phyloP scores from a whole-genome alignment of 108 stramenopile genomes.

The Skeletonema marinoi region DNA sequence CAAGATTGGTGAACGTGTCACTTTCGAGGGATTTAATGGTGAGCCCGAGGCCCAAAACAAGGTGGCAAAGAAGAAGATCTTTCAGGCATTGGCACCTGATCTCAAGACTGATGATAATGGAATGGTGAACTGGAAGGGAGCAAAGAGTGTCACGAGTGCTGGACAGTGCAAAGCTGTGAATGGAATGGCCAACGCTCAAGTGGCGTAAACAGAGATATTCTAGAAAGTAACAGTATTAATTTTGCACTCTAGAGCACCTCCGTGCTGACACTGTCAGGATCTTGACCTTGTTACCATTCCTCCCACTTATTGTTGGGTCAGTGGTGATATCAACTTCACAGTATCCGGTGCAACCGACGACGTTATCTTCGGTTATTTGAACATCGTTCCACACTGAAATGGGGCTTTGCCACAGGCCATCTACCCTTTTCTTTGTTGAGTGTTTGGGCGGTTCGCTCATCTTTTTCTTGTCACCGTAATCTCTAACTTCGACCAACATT shows the following conservation, averaged over 20 bases:
- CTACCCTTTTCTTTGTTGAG: constrained; percentile 28
- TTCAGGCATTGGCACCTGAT: constrained; percentile 82
- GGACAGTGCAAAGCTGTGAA: constrained; percentile 75
- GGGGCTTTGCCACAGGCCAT: constrained; percentile 54
- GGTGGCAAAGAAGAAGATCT: constrained; percentile 92
- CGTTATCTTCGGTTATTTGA: constrained; percentile 44
- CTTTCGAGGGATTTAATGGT: constrained; percentile 67
- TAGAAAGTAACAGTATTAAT: constrained; percentile 36
- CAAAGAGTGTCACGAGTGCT: constrained; percentile 56
- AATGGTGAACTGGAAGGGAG: constrained; percentile 80
- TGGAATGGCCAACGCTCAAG: constrained; percentile 84
- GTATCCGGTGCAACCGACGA: constrained; percentile 52
- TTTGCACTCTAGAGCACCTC: constrained; percentile 17
- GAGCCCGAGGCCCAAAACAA: constrained; percentile 88
- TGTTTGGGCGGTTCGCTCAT: constrained; percentile 4
- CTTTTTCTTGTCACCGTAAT: constrained; percentile 22
- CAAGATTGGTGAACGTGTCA: constrained; percentile 79
- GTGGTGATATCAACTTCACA: constrained; percentile 54
- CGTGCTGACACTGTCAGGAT: constrained; percentile 57
- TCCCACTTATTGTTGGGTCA: constrained; percentile 43
- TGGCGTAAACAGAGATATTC: constrained; percentile 50
- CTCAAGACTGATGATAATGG: constrained; percentile 79
- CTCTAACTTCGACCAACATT: constrained; percentile 45
- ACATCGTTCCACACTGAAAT: constrained; percentile 64
- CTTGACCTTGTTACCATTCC: constrained; percentile 65